Evolutionary conservation across 2,329 filamentous ascomycete genomes (phyloP).

Genomic region (Ophiostoma montium): DNA sequence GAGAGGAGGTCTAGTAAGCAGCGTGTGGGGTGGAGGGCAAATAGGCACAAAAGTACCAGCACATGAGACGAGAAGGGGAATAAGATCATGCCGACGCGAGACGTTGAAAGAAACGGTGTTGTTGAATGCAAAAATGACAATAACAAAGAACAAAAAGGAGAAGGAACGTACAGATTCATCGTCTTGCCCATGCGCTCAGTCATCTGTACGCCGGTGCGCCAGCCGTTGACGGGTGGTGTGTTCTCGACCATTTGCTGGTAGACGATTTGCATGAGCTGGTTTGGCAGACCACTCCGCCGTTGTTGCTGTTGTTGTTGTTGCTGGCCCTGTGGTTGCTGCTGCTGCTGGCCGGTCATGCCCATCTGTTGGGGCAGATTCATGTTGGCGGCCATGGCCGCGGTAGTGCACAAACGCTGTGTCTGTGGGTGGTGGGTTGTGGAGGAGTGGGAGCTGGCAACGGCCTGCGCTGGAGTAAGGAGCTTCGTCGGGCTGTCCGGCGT

Average conservation of each 20-base stretch:
- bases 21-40: no score
- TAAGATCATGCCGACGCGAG: no score
- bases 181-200: slow-evolving; percentile 29
- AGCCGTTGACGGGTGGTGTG: slow-evolving; percentile 21
- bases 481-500: neutral
- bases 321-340: no score
- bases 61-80: neutral
- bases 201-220: slow-evolving; percentile 26
- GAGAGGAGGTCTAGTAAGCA: no score
- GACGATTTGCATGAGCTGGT: slow-evolving; percentile 21
- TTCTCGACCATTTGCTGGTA: slow-evolving; percentile 18
- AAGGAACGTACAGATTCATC: slow-evolving; percentile 27
- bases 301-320: slow-evolving; percentile 20
- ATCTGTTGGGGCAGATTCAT: slow-evolving; percentile 35
- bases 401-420: neutral
- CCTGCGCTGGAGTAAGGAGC: neutral
- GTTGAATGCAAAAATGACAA: neutral
- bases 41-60: neutral
- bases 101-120: neutral
- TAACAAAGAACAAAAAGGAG: neutral
- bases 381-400: slow-evolving; percentile 45
- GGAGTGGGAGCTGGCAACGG: neutral
- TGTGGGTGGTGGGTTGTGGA: neutral
- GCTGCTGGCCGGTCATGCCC: slow-evolving; percentile 28
- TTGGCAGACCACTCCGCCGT: slow-evolving; percentile 25